A percentile compares a stretch with the other conserved stretches of the same genome.
Conservation (phyloP, 768 basidiomycete genomes). For the Termitomyces sp. region DNA sequence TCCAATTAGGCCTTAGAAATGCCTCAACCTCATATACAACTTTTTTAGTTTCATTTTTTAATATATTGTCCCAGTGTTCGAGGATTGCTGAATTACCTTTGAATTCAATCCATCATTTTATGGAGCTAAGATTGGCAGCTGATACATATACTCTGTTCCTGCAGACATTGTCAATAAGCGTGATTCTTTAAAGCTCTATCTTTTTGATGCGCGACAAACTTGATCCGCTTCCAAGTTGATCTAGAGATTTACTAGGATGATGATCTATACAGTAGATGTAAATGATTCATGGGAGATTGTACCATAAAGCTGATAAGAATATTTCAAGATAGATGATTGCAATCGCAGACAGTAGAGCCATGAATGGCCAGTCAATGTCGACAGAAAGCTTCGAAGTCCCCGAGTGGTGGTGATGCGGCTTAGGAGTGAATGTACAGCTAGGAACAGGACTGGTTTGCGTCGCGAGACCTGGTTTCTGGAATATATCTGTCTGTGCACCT, state of each 20-base stretch:
- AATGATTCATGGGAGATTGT: not conserved
- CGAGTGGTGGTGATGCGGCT: not conserved
- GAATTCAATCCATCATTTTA: not conserved
- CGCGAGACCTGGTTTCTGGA: slow-evolving; percentile 7
- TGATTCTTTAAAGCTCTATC: not conserved
- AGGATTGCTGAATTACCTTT: not conserved
- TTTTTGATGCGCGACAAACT: not conserved
- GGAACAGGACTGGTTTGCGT: slow-evolving; percentile 9
- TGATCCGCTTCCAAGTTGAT: not conserved
- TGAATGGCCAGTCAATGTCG: not conserved
- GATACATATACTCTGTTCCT: no score
- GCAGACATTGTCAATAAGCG: not conserved
- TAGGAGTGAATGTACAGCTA: not conserved
- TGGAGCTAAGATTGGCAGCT: not conserved
- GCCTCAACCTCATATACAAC: no score
- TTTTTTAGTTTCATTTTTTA: no score
- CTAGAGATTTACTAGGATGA: not conserved
- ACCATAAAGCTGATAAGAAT: not conserved
- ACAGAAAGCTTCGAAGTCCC: slow-evolving; percentile 1
- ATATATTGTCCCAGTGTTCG: not conserved
- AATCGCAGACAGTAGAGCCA: not conserved
- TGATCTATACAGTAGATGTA: not conserved
- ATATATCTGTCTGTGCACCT: slow-evolving; percentile 15
- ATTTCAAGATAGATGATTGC: not conserved
- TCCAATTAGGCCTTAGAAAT: no score